Evolutionary conservation across 306 rosid genomes (phyloP), one percentile per base, ranked within the genome.

Genomic region (Hylodesmum podocarpum): DNA sequence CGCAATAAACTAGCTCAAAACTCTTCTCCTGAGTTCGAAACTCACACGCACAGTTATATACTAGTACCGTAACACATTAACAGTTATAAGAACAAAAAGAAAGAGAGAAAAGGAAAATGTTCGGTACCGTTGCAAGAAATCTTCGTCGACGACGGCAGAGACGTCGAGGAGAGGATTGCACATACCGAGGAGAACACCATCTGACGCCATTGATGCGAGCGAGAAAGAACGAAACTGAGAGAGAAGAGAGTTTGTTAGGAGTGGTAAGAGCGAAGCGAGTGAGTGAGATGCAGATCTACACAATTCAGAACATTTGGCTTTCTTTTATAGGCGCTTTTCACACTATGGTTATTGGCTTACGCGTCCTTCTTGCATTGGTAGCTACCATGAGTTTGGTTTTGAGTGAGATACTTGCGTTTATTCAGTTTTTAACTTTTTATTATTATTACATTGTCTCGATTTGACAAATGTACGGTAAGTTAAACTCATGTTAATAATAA

Each of bases 131-230:
- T 87, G 57, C 82, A 94, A 72, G 85, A 90, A 92, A 0, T 72
- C 88, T 0, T 92, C 88, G 37, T 90, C 91, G 21, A 94, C 96
- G 67, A 87, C 86, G 25, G 93, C 91, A 3, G 98, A 92, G 51
- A 94, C 86, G 72, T 92, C 98, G 19, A 94, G 97, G 18, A 94
- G 91, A 37, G 98, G 98, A 55, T 94, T 94, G 3, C 98, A 94
- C 97, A 94, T 92, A 1, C 97, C 98, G 80, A 94, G 50, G 27
- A 94, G 93, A 70, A 89, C 66, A 22, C 88, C 88, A 46, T 94
- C 93, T 82, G 19, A 69, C 57, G 79, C 96, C 98, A 94, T 94
- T 59, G 73, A 61, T 37, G 65, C 55, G 79, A 58, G 3, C 16
- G 24, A 57, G 22, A 4, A 5, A 6, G 54, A 40, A 3, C 12